phyloP scores from a whole-genome alignment of 2,329 filamentous ascomycete genomes.

The Madurella mycetomatis region DNA sequence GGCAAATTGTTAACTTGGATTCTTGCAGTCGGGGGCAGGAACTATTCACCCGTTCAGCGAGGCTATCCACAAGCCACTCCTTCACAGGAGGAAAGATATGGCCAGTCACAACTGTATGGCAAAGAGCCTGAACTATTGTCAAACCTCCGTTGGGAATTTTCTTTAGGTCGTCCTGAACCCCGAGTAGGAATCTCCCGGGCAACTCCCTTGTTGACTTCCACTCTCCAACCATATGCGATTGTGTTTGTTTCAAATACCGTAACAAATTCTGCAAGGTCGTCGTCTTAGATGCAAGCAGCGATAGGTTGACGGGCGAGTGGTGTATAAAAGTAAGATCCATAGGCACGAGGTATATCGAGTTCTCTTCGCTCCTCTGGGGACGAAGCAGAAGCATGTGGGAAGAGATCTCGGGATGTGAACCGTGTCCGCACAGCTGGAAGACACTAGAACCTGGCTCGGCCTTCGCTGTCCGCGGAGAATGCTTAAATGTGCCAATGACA shows the following conservation, averaged over 20 bases:
- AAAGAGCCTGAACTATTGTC: conserved; percentile 69
- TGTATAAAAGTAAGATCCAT: conserved; percentile 81
- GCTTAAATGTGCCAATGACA: conserved; percentile 63
- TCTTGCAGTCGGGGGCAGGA: not conserved
- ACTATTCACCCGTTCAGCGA: conserved; percentile 66
- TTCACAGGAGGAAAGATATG: conserved; percentile 69
- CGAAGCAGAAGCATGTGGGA: conserved; percentile 67
- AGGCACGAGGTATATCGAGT: conserved; percentile 59
- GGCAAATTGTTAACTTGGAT: conserved; percentile 12
- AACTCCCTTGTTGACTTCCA: conserved; percentile 80
- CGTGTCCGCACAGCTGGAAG: conserved; percentile 52
- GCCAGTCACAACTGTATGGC: conserved; percentile 79
- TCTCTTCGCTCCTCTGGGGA: conserved; percentile 34
- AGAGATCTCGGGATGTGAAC: conserved; percentile 68
- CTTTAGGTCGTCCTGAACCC: conserved; percentile 69
- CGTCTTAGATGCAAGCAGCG: conserved; percentile 78
- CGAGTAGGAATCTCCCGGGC: conserved; percentile 70
- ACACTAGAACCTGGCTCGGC: conserved; percentile 9
- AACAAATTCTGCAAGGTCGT: conserved; percentile 83
- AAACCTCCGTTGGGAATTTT: conserved; percentile 54
- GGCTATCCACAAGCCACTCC: conserved; percentile 83
- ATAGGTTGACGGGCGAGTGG: conserved; percentile 72
- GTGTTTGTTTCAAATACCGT: conserved; percentile 76
- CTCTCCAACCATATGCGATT: conserved; percentile 73
- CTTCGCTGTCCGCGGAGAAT: conserved; percentile 35